Evolutionary conservation across 345 rosid genomes (phyloP).

Genomic region (Dimocarpus longan): DNA sequence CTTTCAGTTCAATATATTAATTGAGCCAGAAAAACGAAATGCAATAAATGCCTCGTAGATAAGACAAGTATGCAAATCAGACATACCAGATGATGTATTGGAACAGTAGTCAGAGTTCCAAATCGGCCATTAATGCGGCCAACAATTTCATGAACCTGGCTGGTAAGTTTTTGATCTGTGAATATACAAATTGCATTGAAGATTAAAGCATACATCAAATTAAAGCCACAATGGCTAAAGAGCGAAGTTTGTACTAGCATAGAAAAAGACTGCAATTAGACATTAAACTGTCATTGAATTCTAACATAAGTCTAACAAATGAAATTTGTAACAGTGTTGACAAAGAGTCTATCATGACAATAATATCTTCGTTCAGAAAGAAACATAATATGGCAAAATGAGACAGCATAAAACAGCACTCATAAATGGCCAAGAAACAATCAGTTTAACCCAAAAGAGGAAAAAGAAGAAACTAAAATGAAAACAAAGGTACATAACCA

Average conservation of each 20-base stretch:
- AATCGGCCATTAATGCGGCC: constrained; percentile 99
- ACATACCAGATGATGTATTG: constrained; percentile 95
- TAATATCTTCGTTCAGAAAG: neutral
- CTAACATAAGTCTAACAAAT: neutral
- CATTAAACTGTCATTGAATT: neutral
- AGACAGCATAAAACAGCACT: neutral
- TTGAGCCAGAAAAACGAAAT: constrained; percentile 15
- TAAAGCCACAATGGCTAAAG: neutral
- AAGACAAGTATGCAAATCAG: constrained; percentile 13
- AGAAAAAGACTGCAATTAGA: neutral
- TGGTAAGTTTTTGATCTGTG: constrained; percentile 96
- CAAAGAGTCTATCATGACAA: neutral
- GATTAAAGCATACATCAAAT: neutral
- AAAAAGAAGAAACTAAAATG: neutral
- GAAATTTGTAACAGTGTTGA: neutral
- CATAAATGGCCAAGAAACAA: neutral
- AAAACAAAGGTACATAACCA: neutral
- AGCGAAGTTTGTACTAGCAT: neutral
- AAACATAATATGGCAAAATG: neutral
- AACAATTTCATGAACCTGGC: constrained; percentile 99
- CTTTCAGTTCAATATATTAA: constrained; percentile 20
- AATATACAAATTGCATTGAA: constrained; percentile 12
- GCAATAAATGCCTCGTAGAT: neutral
- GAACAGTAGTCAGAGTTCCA: constrained; percentile 93
- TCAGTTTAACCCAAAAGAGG: neutral